A percentile compares a stretch with the other conserved stretches of the same genome.
phyloP scores from a whole-genome alignment of 1,139 yeast species.

The Yamadazyma triangularis region DNA sequence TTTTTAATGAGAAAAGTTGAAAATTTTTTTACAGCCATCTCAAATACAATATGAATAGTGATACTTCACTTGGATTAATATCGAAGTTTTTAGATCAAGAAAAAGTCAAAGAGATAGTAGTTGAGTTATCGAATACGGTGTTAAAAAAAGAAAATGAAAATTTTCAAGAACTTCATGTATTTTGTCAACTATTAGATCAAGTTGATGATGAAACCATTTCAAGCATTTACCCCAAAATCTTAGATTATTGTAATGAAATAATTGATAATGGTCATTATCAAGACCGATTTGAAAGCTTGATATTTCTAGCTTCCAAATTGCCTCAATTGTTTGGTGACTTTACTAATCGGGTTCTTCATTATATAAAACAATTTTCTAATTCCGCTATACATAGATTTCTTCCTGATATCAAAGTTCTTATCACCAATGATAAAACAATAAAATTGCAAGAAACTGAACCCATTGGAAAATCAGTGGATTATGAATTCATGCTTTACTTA shows the following conservation, averaged over 20 bases:
- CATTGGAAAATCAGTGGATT: conserved; percentile 3
- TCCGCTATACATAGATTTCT: conserved; percentile 17
- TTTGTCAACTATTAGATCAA: conserved; percentile 32
- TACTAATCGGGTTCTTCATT: conserved; percentile 10
- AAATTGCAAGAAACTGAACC: conserved; percentile 1
- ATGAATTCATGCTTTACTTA: conserved; percentile 9
- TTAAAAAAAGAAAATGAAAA: conserved; percentile 13
- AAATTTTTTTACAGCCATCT: too few relatives aligned
- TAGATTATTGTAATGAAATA: conserved; percentile 13
- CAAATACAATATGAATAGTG: background rate
- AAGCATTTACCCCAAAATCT: conserved; percentile 18
- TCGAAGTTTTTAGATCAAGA: conserved; percentile 24
- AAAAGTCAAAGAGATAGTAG: conserved; percentile 23
- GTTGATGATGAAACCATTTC: conserved; percentile 18
- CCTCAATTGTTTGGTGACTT: conserved; percentile 17
- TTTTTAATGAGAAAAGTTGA: too few relatives aligned
- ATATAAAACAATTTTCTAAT: conserved; percentile 12
- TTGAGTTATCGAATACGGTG: conserved; percentile 17
- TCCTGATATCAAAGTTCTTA: conserved; percentile 12
- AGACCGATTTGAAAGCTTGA: conserved; percentile 11
- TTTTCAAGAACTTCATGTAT: conserved; percentile 13
- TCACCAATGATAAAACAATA: background rate
- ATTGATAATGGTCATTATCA: conserved; percentile 6
- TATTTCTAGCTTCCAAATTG: conserved; percentile 15
- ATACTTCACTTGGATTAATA: conserved; percentile 18